phyloP scores from a whole-genome alignment of 2,329 filamentous ascomycete species.

The Pyrenochaeta sp. region DNA sequence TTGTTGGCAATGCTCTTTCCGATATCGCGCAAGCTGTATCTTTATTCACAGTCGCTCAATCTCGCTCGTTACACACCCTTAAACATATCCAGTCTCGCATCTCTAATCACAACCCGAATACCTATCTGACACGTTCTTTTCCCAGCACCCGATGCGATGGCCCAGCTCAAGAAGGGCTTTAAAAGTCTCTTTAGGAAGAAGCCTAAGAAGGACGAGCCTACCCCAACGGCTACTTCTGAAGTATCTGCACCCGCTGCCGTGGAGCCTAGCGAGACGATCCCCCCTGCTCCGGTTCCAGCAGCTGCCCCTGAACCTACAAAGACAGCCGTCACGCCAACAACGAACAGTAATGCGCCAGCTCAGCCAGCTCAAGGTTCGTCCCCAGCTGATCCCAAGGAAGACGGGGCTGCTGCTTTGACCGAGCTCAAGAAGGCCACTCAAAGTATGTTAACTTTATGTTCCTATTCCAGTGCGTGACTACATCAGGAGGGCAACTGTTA shows the following conservation, averaged over 20 bases:
- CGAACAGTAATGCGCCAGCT: constrained; percentile 15
- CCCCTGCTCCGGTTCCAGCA: constrained; percentile 40
- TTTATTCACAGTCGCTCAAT: background rate
- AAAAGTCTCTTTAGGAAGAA: constrained; percentile 50
- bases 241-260: constrained; percentile 31
- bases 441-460: constrained; percentile 40
- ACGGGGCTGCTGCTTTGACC: constrained; percentile 37
- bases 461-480: constrained; percentile 3
- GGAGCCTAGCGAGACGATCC: constrained; percentile 47
- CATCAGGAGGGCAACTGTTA: constrained; percentile 18
- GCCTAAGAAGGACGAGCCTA: constrained; percentile 39
- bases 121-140: constrained; percentile 16
- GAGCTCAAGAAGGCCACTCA: constrained; percentile 46
- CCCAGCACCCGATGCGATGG: constrained; percentile 47
- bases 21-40: background rate
- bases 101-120: no score
- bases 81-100: no score
- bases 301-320: constrained; percentile 26
- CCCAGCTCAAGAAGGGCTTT: constrained; percentile 49
- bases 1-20: background rate
- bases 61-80: background rate
- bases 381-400: constrained; percentile 37
- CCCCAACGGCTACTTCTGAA: constrained; percentile 35
- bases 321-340: constrained; percentile 15
- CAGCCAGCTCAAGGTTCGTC: constrained; percentile 15